A percentile compares a stretch with the other conserved stretches of the same genome.
Evolutionary conservation across 768 basidiomycete species (phyloP).

Genomic region (Agrocybe chaxingu): DNA sequence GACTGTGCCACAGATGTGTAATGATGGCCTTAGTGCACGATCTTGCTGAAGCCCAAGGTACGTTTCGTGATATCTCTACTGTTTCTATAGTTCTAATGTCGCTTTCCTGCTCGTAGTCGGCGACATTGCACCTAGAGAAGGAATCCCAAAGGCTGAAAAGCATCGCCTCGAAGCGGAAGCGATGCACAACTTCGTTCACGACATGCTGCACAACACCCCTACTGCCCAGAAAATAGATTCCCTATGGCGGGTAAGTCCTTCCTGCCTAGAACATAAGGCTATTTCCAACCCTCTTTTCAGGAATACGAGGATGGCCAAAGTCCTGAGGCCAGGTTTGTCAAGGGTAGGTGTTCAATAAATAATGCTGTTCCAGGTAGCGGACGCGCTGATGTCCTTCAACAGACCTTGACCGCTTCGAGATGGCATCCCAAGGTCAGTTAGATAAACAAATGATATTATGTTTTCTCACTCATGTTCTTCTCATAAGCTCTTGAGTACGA

Average conservation of each 20-base stretch:
- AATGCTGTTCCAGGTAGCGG: background rate
- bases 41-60: conserved; percentile 92
- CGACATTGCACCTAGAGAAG: conserved; percentile 89
- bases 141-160: conserved; percentile 81
- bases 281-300: conserved; percentile 28
- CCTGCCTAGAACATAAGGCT: background rate
- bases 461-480: background rate
- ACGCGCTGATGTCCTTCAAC: background rate
- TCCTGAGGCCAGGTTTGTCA: conserved; percentile 81
- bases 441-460: background rate
- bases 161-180: conserved; percentile 77
- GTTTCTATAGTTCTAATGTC: background rate
- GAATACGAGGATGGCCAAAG: conserved; percentile 81
- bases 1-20: conserved; percentile 53
- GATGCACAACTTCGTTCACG: conserved; percentile 85
- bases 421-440: conserved; percentile 73
- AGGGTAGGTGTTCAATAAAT: conserved; percentile 44
- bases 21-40: conserved; percentile 94
- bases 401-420: conserved; percentile 88
- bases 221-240: conserved; percentile 64
- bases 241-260: conserved; percentile 63
- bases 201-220: conserved; percentile 80
- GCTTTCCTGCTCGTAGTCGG: conserved; percentile 55
- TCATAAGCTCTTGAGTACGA: conserved; percentile 72
- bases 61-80: background rate